Evolutionary conservation across 805 yeast species (phyloP).

Genomic region (Ogataea wickerhamii): DNA sequence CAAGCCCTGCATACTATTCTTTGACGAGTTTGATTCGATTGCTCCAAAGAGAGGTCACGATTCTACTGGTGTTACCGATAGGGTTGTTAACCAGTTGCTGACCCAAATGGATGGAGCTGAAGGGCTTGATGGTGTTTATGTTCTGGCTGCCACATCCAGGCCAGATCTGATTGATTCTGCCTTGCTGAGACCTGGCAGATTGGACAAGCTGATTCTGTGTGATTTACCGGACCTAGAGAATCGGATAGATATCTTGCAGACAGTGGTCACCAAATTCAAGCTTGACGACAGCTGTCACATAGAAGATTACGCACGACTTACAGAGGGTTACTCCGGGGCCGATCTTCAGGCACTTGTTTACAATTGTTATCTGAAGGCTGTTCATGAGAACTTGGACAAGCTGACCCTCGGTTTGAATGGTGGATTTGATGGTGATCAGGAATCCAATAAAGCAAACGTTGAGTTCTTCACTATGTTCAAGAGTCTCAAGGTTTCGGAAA

Average conservation of each 20-base stretch:
- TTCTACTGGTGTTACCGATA: slow-evolving; percentile 95
- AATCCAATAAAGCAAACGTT: slow-evolving; percentile 6
- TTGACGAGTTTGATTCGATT: slow-evolving; percentile 94
- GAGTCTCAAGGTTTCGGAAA: slow-evolving; percentile 5
- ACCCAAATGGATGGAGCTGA: slow-evolving; percentile 99
- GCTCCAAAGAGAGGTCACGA: slow-evolving; percentile 99
- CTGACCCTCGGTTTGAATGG: slow-evolving; percentile 37
- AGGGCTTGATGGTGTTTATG: slow-evolving; percentile 94
- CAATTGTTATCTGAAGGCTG: slow-evolving; percentile 86
- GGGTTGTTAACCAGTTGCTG: slow-evolving; percentile 94
- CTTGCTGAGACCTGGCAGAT: slow-evolving; percentile 88
- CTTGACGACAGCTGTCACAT: slow-evolving; percentile 51
- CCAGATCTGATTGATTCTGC: slow-evolving; percentile 97
- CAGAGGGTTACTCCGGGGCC: slow-evolving; percentile 89
- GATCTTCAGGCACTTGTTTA: slow-evolving; percentile 90
- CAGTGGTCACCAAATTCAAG: slow-evolving; percentile 61
- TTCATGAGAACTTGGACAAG: slow-evolving; percentile 60
- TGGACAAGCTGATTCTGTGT: slow-evolving; percentile 89
- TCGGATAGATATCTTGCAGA: slow-evolving; percentile 64
- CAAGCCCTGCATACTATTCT: slow-evolving; percentile 86
- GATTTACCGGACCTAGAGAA: slow-evolving; percentile 75
- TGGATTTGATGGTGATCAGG: slow-evolving; percentile 3
- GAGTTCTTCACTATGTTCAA: slow-evolving; percentile 24
- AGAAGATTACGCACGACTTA: slow-evolving; percentile 47
- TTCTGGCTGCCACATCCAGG: slow-evolving; percentile 91